These are phyloP conservation scores for Discostella stelligeroides DNA, from an alignment of 108 stramenopile genomes.

Conservation along the genomic window DNA sequence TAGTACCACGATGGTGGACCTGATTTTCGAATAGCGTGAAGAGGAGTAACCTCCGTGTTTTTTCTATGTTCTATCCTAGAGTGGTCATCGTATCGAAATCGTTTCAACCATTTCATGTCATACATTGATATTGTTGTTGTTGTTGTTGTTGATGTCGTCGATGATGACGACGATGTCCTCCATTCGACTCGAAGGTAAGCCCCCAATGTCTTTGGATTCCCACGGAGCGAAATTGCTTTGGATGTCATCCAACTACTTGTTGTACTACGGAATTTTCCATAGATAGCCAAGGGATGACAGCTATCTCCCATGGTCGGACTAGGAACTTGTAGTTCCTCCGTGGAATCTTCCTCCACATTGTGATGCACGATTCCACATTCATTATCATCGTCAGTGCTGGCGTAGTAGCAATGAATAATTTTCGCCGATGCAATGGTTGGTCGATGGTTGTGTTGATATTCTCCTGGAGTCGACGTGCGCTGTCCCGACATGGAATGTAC, in stretches of 20 bases:
- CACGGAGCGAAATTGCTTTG: neutral
- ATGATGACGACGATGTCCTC: conserved; percentile 11
- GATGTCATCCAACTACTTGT: neutral
- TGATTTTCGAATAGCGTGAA: conserved; percentile 22
- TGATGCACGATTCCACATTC: neutral
- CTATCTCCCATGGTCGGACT: conserved; percentile 38
- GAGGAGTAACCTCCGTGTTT: conserved; percentile 36
- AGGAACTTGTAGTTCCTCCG: conserved; percentile 12
- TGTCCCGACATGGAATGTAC: conserved; percentile 70
- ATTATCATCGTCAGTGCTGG: conserved; percentile 3
- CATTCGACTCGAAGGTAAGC: conserved; percentile 45
- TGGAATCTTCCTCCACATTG: neutral
- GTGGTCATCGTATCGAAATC: conserved; percentile 44
- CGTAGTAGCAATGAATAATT: conserved; percentile 20
- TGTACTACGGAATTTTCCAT: conserved; percentile 12
- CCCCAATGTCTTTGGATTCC: conserved; percentile 8
- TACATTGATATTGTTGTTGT: conserved; percentile 43
- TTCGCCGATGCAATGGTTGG: conserved; percentile 23
- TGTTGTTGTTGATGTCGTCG: conserved; percentile 1
- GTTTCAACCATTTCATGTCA: conserved; percentile 59
- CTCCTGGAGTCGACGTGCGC: conserved; percentile 49
- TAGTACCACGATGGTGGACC: conserved; percentile 18
- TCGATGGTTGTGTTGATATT: conserved; percentile 30
- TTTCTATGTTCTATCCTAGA: conserved; percentile 18
- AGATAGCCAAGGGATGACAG: conserved; percentile 43